These are phyloP conservation scores for Scheffersomyces titani DNA, from an alignment of 1,139 yeast genomes.

Conservation along the genomic window DNA sequence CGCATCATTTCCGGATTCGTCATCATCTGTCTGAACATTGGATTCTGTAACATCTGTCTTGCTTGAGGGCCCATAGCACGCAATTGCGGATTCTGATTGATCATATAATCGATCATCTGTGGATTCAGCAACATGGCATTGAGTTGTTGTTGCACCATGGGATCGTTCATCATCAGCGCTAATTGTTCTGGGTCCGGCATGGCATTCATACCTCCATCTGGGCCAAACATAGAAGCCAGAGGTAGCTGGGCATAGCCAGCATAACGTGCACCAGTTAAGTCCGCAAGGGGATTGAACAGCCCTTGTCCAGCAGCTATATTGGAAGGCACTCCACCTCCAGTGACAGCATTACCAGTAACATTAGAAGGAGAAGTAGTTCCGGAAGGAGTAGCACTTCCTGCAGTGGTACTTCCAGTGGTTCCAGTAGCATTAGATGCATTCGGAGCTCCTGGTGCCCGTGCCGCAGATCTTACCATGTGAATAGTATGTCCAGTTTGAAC, in stretches of 20 bases:
- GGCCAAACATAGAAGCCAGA: conserved; percentile 86
- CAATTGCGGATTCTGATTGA: conserved; percentile 80
- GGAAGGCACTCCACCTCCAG: conserved; percentile 52
- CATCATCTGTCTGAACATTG: conserved; percentile 80
- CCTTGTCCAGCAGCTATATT: conserved; percentile 88
- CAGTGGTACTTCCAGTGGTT: conserved; percentile 6
- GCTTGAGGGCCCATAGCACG: conserved; percentile 89
- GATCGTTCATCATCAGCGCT: conserved; percentile 73
- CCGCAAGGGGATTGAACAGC: conserved; percentile 87
- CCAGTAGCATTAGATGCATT: conserved; percentile 21
- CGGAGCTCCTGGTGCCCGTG: conserved; percentile 20
- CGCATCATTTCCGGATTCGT: conserved; percentile 85
- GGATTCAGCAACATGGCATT: conserved; percentile 76
- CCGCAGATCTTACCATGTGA: conserved; percentile 77
- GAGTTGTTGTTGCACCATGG: conserved; percentile 80
- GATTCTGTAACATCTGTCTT: conserved; percentile 82
- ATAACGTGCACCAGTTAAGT: conserved; percentile 90
- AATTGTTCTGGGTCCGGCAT: conserved; percentile 77
- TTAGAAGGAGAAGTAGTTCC: conserved; percentile 10
- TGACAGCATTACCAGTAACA: conserved; percentile 6
- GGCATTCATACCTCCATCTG: conserved; percentile 85
- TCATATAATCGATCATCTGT: conserved; percentile 80
- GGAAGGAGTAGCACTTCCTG: conserved; percentile 14
- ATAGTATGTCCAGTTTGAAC: conserved; percentile 84
- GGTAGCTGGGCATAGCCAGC: conserved; percentile 93